Base-by-base conservation (phyloP, 176 grass and related monocot genomes). In the Guadua angustifolia region DNA sequence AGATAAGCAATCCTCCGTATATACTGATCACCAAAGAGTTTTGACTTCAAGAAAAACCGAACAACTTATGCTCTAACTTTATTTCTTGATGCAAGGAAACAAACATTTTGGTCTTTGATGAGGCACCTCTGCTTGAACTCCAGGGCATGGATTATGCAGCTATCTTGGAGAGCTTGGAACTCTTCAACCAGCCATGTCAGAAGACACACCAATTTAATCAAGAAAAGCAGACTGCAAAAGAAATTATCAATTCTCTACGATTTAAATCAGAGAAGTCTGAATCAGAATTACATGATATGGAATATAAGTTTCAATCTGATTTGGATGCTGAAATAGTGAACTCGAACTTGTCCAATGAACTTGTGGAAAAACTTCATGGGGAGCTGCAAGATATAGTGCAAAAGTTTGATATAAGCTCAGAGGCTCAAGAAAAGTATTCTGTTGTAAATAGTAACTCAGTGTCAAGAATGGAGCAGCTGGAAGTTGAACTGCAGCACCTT, bases 321-420 rank as follows among this genome's bases (percentile, higher is more conserved):
- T 47, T 97, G 72, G 76, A 88, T 81, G 82, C 50, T 55, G 86
- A 75, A 59, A 86, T 86, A 64, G 77, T 73, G 53, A 94, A 94
- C 16, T 60, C 93, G 82, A 84, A 90, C 50, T 73, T 80, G 19
- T 97, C 88, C 29, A 90, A 86, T 49, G 75, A 77, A 74, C 79
- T 84, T 40, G 84, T 91, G 33, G 85, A 86, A 55, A 91, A 74
- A 38, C 92, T 97, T 89, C 82, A 93, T 69, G 32, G 80, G 66
- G 92, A 94, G 78, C 78, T 94, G 66, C 87, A 91, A 85, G 83
- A 88, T 81, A 92, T 85, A 84, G 76, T 74, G 64, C 74, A 93
- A 62, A 93, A 94, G 66, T 74, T 92, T 84, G 86, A 91, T 58
- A 52, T 80, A 17, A 79, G 78, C 38, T 91, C 81, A 77, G 88